Evolutionary conservation across 169 alveolate species (phyloP), one percentile per base, ranked within the genome.

Genomic region (Plasmodium inui): DNA sequence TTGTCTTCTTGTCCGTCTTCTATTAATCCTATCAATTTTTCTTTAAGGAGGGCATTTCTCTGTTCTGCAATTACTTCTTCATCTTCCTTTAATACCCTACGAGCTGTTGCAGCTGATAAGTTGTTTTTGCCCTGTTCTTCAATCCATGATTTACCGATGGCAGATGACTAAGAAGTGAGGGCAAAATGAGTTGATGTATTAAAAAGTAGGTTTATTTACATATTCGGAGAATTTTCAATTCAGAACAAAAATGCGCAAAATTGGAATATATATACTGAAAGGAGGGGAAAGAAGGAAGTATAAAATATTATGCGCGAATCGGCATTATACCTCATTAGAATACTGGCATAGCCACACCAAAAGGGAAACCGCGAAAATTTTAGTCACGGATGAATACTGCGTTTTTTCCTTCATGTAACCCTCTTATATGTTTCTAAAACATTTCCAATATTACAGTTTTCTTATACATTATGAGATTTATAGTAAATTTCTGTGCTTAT

Each of bases 281-380:
- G 76, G 2, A 19, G 34, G 37, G 17, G 17, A 6, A 67, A 67
- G 6, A 28, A 67, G 5, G 30, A 14, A 5, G 39, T 10, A 67
- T 67, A 67, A 19, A 67, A 67, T 67, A 67, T 67, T 67, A 67
- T 22, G 17, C 37, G 37, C 26, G 26, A 67, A 67, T 67, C 1
- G 30, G 30, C 32, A 67, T 10, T 22, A 67, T 67, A 67, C 76
- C 76, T 67, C 76, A 67, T 67, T 67, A 67, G 76, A 67, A 67
- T 28, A 17, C 76, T 67, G 76, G 76, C 37, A 67, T 67, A 19
- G n/a, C 76, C 76, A 67, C 37, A 67, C 76, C 76, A 67, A 28
- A 67, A 67, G 39, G 76, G 76, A 26, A 67, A 67, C 41, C 34
- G 76, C 37, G 37, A 67, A 22, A 19, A 67, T 2, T 67, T 67